These are phyloP conservation scores for Theileria luwenshuni DNA, from an alignment of 169 alveolate genomes.

Conservation along the genomic window DNA sequence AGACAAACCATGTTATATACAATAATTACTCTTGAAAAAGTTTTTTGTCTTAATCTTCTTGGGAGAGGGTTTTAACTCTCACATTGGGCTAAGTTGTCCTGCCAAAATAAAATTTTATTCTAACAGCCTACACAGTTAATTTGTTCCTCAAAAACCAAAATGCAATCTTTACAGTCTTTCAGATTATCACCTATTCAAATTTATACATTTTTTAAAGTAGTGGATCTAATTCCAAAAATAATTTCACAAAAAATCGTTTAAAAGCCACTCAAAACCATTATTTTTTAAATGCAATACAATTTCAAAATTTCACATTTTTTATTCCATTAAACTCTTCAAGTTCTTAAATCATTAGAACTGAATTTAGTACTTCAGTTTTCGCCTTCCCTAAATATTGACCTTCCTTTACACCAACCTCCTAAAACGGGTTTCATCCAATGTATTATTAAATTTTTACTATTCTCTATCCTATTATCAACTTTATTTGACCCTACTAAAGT, in stretches of 20 bases:
- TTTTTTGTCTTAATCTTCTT: background rate
- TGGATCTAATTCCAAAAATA: too few relatives aligned
- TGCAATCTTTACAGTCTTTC: too few relatives aligned
- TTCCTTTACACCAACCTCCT: background rate
- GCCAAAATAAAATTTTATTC: background rate
- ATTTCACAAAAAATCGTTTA: too few relatives aligned
- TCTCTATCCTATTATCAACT: background rate
- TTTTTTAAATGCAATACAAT: background rate
- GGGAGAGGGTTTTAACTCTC: conserved; percentile 1
- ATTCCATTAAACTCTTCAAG: too few relatives aligned
- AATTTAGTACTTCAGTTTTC: too few relatives aligned
- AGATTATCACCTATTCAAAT: too few relatives aligned
- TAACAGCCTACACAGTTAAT: background rate
- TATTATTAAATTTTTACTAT: too few relatives aligned
- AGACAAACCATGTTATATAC: background rate
- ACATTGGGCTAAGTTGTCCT: conserved; percentile 18
- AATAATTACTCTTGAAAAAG: background rate
- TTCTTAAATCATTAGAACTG: too few relatives aligned
- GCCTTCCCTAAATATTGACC: too few relatives aligned
- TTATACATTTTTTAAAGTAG: too few relatives aligned
- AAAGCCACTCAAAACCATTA: too few relatives aligned
- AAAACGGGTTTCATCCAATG: too few relatives aligned
- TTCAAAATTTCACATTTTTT: conserved; percentile 7
- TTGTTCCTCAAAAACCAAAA: background rate
- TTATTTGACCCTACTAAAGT: background rate